Conservation (phyloP, 208 protist species). For the Acanthamoeba triangularis region DNA sequence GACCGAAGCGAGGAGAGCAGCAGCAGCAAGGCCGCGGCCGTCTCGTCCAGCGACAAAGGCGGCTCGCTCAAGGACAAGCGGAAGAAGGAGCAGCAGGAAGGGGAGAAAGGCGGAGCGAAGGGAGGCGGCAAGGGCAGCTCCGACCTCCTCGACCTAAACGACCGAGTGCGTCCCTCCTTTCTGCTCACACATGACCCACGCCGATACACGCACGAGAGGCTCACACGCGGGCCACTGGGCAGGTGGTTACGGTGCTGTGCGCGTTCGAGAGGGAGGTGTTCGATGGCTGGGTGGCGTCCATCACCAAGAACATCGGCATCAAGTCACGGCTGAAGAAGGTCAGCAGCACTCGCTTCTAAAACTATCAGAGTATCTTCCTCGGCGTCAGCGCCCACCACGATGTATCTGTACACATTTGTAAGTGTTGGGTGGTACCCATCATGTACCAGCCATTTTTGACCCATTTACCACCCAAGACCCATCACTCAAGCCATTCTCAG, state of each 20-base stretch:
- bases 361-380: no score
- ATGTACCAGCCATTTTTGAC: no score
- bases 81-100: background rate
- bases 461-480: no score
- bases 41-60: background rate
- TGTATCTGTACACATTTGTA: no score
- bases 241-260: constrained; percentile 33
- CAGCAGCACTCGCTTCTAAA: constrained; percentile 47
- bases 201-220: background rate
- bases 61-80: constrained; percentile 14
- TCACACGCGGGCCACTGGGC: background rate
- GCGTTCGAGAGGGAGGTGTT: constrained; percentile 20
- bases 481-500: no score
- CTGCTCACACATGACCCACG: no score
- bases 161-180: background rate
- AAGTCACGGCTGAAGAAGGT: constrained; percentile 41
- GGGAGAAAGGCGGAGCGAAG: background rate
- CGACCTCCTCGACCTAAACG: background rate
- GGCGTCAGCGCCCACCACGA: no score
- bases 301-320: constrained; percentile 41
- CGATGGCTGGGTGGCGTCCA: background rate
- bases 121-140: background rate
- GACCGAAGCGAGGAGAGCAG: background rate
- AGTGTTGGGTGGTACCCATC: no score
- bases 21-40: background rate